These are phyloP conservation scores for Apophysomyces sp. DNA, from an alignment of 371 early-diverging fungal species.

Conservation along the genomic window DNA sequence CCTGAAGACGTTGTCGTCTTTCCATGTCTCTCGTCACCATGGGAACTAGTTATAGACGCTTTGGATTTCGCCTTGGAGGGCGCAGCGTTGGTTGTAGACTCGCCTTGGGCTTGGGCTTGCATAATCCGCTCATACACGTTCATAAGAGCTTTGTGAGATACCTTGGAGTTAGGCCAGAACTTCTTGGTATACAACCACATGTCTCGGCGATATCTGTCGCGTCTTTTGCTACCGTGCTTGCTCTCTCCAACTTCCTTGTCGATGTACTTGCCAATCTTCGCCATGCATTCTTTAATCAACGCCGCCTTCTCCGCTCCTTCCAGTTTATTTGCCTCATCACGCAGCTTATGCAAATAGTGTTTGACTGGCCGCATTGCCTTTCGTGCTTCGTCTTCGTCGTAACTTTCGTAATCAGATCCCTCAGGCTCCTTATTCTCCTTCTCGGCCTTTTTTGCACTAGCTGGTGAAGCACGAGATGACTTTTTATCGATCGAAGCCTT, in stretches of 20 bases:
- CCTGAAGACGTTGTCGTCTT: background rate
- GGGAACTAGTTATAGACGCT: background rate
- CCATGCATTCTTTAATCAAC: constrained; percentile 57
- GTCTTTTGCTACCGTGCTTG: constrained; percentile 5
- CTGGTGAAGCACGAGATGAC: background rate
- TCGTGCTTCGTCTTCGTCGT: constrained; percentile 57
- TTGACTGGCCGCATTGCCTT: constrained; percentile 58
- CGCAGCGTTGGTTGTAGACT: background rate
- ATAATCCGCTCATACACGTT: constrained; percentile 51
- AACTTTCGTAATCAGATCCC: constrained; percentile 41
- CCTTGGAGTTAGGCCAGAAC: constrained; percentile 59
- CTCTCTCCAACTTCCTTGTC: constrained; percentile 27
- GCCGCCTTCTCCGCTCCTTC: constrained; percentile 51
- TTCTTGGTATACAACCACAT: constrained; percentile 64
- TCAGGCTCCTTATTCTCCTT: constrained; percentile 35
- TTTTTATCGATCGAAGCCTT: background rate
- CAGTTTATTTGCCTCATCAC: constrained; percentile 47
- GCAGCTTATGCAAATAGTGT: constrained; percentile 46
- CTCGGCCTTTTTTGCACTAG: constrained; percentile 6
- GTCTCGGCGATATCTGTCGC: constrained; percentile 39
- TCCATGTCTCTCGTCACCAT: background rate
- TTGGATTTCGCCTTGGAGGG: background rate
- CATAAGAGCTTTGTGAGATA: constrained; percentile 49
- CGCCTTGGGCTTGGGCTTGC: constrained; percentile 4
- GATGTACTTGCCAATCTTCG: constrained; percentile 64